phyloP scores from a whole-genome alignment of 768 basidiomycete genomes.

The Rhizopogon sp. region DNA sequence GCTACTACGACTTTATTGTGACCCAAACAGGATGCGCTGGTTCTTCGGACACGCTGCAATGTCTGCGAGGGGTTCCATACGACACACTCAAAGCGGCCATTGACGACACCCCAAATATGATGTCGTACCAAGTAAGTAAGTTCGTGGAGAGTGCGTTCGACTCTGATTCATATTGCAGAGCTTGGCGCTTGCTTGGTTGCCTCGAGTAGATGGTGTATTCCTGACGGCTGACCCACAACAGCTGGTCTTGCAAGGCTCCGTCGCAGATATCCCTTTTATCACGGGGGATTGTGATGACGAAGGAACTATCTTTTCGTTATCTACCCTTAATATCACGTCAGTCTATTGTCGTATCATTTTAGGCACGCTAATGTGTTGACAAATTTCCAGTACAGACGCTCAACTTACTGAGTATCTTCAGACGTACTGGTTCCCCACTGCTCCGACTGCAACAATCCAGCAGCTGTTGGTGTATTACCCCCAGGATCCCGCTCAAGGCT shows the following conservation, averaged over 20 bases:
- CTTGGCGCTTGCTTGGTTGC: no score
- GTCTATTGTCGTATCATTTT: slow-evolving; percentile 15
- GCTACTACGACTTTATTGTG: no score
- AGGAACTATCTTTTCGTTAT: slow-evolving; percentile 38
- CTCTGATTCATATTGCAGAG: no score
- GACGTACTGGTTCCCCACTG: no score
- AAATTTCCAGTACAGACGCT: background rate
- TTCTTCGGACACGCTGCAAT: slow-evolving; percentile 34
- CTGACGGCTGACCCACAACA: no score
- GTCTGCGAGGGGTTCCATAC: slow-evolving; percentile 35
- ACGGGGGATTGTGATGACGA: slow-evolving; percentile 59
- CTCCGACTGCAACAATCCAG: no score
- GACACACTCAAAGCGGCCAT: slow-evolving; percentile 34
- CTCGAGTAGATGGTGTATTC: no score
- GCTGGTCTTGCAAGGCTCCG: slow-evolving; percentile 34
- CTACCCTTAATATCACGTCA: background rate
- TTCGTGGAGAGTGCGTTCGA: no score
- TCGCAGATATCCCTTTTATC: slow-evolving; percentile 46
- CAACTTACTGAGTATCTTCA: no score
- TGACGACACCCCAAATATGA: slow-evolving; percentile 27
- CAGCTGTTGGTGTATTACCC: no score
- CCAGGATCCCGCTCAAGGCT: no score
- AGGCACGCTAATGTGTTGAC: background rate
- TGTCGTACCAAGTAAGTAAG: no score
- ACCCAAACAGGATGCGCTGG: slow-evolving; percentile 35